Percentiles rank a stretch among this genome's conserved stretches.
phyloP scores from a whole-genome alignment of 805 yeast species.

The Teunomyces aglyptinius region DNA sequence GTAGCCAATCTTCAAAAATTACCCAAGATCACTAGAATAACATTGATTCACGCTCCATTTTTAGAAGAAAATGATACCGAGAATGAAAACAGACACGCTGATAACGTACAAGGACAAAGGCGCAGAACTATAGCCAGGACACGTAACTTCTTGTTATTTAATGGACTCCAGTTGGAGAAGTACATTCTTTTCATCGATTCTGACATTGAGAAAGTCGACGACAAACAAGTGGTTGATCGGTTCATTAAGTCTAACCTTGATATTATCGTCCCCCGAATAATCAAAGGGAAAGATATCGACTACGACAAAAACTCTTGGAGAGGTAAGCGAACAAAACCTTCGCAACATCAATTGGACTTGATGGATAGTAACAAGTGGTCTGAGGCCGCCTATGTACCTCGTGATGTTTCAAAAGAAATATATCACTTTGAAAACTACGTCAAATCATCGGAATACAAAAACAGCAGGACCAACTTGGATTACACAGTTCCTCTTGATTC shows the following conservation, averaged over 20 bases:
- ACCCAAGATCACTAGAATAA: slow-evolving; percentile 14
- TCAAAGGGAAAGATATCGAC: slow-evolving; percentile 21
- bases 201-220: slow-evolving; percentile 26
- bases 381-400: slow-evolving; percentile 32
- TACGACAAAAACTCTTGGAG: slow-evolving; percentile 42
- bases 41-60: slow-evolving; percentile 33
- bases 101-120: slow-evolving; percentile 30
- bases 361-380: slow-evolving; percentile 32
- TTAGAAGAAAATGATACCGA: slow-evolving; percentile 25
- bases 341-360: slow-evolving; percentile 20
- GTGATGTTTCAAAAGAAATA: slow-evolving; percentile 26
- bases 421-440: slow-evolving; percentile 26
- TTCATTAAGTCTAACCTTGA: slow-evolving; percentile 30
- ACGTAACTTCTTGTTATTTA: slow-evolving; percentile 33
- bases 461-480: slow-evolving; percentile 6
- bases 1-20: slow-evolving; percentile 5
- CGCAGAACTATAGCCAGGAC: slow-evolving; percentile 36
- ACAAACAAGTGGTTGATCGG: slow-evolving; percentile 1
- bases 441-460: slow-evolving; percentile 6
- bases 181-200: slow-evolving; percentile 38
- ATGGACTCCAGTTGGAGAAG: slow-evolving; percentile 26
- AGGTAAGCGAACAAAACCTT: slow-evolving; percentile 36
- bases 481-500: slow-evolving; percentile 38
- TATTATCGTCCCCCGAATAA: slow-evolving; percentile 37
- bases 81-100: slow-evolving; percentile 22